These are phyloP conservation scores for Litsea cubeba DNA, from an alignment of 164 flowering plant genomes.

Conservation along the genomic window DNA sequence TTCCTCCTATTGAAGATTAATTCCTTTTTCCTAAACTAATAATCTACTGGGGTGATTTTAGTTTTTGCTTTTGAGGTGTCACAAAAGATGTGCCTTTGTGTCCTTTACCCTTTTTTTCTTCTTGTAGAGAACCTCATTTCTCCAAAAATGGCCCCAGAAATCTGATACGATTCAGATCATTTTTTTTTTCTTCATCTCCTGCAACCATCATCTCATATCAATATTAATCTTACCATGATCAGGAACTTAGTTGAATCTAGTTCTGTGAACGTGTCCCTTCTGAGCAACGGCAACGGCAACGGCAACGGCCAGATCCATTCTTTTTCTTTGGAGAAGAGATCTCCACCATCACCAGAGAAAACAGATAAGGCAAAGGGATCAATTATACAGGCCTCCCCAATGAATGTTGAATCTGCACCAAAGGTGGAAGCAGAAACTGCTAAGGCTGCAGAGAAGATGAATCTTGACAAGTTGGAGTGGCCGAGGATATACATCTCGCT, in stretches of 20 bases:
- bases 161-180: too few relatives aligned
- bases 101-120: neutral
- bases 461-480: slow-evolving; percentile 38
- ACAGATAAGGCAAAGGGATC: slow-evolving; percentile 15
- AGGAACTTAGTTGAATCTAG: slow-evolving; percentile 22
- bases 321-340: slow-evolving; percentile 18
- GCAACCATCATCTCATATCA: neutral
- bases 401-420: slow-evolving; percentile 8
- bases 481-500: slow-evolving; percentile 52
- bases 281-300: slow-evolving; percentile 14
- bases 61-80: too few relatives aligned
- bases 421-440: slow-evolving; percentile 7
- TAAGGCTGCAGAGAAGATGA: slow-evolving; percentile 23
- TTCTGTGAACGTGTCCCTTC: slow-evolving; percentile 13
- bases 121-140: neutral
- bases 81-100: too few relatives aligned
- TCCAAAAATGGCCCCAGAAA: neutral
- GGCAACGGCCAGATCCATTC: slow-evolving; percentile 9
- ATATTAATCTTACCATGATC: slow-evolving; percentile 9
- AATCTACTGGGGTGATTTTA: too few relatives aligned
- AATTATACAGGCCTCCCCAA: neutral
- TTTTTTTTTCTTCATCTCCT: too few relatives aligned
- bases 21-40: too few relatives aligned
- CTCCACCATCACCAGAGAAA: slow-evolving; percentile 23
- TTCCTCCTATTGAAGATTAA: too few relatives aligned